Conservation (phyloP, 805 yeast genomes). For the Lachancea kluyveri region DNA sequence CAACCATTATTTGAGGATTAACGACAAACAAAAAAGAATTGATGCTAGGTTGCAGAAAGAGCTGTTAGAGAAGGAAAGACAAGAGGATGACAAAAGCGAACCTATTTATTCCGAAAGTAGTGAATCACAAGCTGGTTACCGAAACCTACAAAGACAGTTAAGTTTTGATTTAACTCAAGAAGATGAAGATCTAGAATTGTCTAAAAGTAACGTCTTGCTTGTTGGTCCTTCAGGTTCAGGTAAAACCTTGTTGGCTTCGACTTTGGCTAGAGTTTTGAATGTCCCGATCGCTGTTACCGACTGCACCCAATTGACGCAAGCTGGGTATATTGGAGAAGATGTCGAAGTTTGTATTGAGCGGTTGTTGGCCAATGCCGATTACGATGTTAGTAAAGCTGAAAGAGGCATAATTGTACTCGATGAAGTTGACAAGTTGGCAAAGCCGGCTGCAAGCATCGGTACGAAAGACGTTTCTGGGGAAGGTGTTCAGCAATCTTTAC, state of each 20-base stretch:
- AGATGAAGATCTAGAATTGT: slow-evolving; percentile 41
- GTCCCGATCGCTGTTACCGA: slow-evolving; percentile 57
- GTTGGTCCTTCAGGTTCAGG: slow-evolving; percentile 62
- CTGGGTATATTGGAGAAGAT: slow-evolving; percentile 62
- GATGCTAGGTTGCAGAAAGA: slow-evolving; percentile 26
- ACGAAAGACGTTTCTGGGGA: slow-evolving; percentile 58
- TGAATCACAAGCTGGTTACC: slow-evolving; percentile 29
- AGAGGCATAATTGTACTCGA: slow-evolving; percentile 55
- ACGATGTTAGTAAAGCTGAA: slow-evolving; percentile 46
- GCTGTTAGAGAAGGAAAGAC: slow-evolving; percentile 12
- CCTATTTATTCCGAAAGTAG: slow-evolving; percentile 18
- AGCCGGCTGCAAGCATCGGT: slow-evolving; percentile 40
- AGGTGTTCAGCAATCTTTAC: slow-evolving; percentile 56
- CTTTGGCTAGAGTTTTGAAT: slow-evolving; percentile 44
- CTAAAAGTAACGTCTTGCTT: slow-evolving; percentile 49
- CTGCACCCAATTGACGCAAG: slow-evolving; percentile 57
- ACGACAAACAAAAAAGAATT: slow-evolving; percentile 34
- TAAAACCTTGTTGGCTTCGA: slow-evolving; percentile 50
- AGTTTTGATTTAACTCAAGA: slow-evolving; percentile 18
- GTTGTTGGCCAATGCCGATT: slow-evolving; percentile 42
- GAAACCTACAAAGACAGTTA: slow-evolving; percentile 26
- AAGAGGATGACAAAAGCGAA: slow-evolving; percentile 24
- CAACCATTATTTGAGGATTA: slow-evolving; percentile 47
- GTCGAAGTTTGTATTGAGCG: slow-evolving; percentile 53
- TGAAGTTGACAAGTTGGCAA: slow-evolving; percentile 53